Percentiles rank a stretch among this genome's conserved stretches.
Evolutionary conservation across 2,329 filamentous ascomycete genomes (phyloP).

Genomic region (Xylariaceae sp.): DNA sequence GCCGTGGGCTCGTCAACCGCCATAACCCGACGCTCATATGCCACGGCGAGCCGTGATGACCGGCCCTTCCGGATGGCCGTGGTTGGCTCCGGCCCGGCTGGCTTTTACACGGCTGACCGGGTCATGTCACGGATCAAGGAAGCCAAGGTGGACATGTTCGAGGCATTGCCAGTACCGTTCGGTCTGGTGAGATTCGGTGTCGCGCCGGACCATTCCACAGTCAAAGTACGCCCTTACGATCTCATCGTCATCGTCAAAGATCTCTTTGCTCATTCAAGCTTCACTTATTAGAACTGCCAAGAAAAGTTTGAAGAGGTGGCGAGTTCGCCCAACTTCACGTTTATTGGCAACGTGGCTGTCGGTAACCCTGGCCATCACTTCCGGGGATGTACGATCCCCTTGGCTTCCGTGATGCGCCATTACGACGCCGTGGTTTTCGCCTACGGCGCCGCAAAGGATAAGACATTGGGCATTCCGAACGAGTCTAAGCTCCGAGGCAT

Average conservation of each 20-base stretch:
- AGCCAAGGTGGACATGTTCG: conserved; percentile 88
- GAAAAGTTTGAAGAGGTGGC: conserved; percentile 91
- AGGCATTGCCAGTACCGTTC: conserved; percentile 85
- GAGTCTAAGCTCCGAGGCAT: conserved; percentile 69
- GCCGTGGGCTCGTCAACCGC: conserved; percentile 12
- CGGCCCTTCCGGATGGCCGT: conserved; percentile 73
- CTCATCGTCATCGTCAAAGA: neutral
- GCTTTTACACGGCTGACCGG: conserved; percentile 89
- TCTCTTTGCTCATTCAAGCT: neutral
- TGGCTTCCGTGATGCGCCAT: conserved; percentile 66
- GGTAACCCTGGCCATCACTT: conserved; percentile 46
- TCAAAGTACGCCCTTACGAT: conserved; percentile 61
- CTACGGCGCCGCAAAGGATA: conserved; percentile 85
- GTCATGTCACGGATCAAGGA: conserved; percentile 70
- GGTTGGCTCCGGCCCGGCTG: conserved; percentile 88
- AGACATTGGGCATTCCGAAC: conserved; percentile 70
- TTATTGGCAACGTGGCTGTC: conserved; percentile 82
- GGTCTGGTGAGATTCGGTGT: conserved; percentile 91
- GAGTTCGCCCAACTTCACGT: conserved; percentile 74
- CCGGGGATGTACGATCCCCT: conserved; percentile 51
- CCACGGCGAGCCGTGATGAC: conserved; percentile 28
- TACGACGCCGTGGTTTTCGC: conserved; percentile 92
- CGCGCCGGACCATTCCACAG: conserved; percentile 96
- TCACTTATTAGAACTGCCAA: conserved; percentile 70
- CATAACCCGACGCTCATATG: conserved; percentile 22